Evolutionary conservation across 2,329 filamentous ascomycete species (phyloP).

Genomic region (Hypoxylon sp.): DNA sequence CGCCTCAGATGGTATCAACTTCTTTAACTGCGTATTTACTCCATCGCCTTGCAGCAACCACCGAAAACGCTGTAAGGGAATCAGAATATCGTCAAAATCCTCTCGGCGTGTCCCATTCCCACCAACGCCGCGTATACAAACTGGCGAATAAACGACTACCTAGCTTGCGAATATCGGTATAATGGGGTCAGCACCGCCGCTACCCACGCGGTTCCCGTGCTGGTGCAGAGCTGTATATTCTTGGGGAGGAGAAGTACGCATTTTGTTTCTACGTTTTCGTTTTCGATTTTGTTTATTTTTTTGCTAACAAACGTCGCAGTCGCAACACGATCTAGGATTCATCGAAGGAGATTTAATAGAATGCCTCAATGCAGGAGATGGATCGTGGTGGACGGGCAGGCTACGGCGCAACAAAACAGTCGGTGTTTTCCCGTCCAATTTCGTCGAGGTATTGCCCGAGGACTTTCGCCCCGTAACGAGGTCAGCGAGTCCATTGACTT

Average conservation of each 20-base stretch:
- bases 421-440: constrained; percentile 96
- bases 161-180: constrained; percentile 43
- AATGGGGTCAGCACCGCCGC: constrained; percentile 69
- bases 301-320: constrained; percentile 61
- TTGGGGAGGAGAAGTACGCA: constrained; percentile 84
- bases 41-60: constrained; percentile 41
- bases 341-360: constrained; percentile 98
- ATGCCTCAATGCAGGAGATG: constrained; percentile 96
- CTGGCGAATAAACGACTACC: constrained; percentile 36
- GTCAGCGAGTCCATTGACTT: constrained; percentile 71
- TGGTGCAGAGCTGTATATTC: constrained; percentile 94
- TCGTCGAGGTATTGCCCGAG: constrained; percentile 89
- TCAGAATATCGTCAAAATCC: constrained; percentile 36
- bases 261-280: constrained; percentile 15
- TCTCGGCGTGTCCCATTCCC: constrained; percentile 26
- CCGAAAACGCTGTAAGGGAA: constrained; percentile 31
- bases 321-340: constrained; percentile 94
- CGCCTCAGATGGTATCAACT: constrained; percentile 40
- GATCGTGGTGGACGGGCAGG: constrained; percentile 97
- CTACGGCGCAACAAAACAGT: constrained; percentile 90
- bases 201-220: constrained; percentile 87
- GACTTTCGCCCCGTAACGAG: constrained; percentile 82
- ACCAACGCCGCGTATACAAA: constrained; percentile 36
- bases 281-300: constrained; percentile 29
- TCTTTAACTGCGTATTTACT: constrained; percentile 39